Base-by-base conservation (phyloP, 192 early-diverging fungal genomes). In the Backusella sp. region DNA sequence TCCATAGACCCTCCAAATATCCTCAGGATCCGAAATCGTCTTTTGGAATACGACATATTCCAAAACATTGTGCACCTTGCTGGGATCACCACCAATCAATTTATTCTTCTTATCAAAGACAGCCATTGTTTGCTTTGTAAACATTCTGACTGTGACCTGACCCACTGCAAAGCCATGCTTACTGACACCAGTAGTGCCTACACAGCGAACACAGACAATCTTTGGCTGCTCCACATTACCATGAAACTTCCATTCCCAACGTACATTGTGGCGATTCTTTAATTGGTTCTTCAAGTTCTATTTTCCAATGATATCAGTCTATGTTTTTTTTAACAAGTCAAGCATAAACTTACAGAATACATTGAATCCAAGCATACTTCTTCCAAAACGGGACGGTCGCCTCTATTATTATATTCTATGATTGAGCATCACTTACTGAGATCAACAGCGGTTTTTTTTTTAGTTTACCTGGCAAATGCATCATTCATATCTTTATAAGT, bases 1-100 rank as follows among this genome's bases (percentile, higher is more conserved):
- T 72, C 90, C 90, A 71, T 89, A 89, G 42, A 93, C 88, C 53
- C 67, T 76, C 92, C 92, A 93, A 44, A 85, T 86, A 28, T 88
- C 88, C 5, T 80, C 78, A n/a, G 83, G 80, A 49, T 92, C 88
- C 1, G 85, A 80, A 35, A 93, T 80, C 14, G 84, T 77, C 36
- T 90, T 79, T 76, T 92, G 92, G 79, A 92, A 90, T 4, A 92
- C 91, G 62, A 92, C 79, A 73, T 92, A 93, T 77, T 92, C 90
- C 2, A 83, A 70, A n/a, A 93, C 86, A 73, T 84, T 85, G 41
- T 84, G 82, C 5, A 87, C 75, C 75, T 87, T 90, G 34, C 87
- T 80, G 39, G 86, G 76, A 78, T 81, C 84, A 36, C 88, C 86
- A 23, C 75, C 80, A 52, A 84, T 77, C 66, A 83, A 49, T 21